A percentile compares a stretch with the other conserved stretches of the same genome.
Conservation (phyloP, 306 rosid genomes). For the Ziziphus jujuba region DNA sequence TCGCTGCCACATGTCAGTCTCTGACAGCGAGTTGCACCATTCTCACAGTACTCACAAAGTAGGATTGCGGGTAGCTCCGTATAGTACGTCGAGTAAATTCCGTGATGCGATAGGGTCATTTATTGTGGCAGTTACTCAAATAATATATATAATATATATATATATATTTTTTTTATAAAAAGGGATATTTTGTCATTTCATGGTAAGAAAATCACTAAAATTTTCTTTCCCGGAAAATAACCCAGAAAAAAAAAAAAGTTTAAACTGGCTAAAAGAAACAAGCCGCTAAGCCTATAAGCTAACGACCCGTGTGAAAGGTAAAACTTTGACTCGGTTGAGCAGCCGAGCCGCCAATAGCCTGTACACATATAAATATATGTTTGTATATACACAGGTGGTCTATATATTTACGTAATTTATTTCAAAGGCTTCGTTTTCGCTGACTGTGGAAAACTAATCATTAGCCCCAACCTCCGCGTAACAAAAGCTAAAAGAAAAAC, state of each 20-base stretch:
- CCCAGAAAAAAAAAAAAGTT: neutral
- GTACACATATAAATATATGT: neutral
- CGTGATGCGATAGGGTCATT: constrained; percentile 38
- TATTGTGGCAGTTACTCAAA: constrained; percentile 24
- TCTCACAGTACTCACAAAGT: constrained; percentile 45
- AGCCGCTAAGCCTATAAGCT: constrained; percentile 7
- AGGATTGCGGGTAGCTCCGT: constrained; percentile 45
- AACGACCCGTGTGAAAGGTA: neutral
- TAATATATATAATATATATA: constrained; percentile 1
- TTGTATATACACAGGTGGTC: neutral
- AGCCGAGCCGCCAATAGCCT: constrained; percentile 43
- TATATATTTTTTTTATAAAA: constrained; percentile 4
- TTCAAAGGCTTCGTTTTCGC: constrained; percentile 41
- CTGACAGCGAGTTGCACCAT: constrained; percentile 17
- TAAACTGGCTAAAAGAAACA: neutral
- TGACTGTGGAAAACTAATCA: constrained; percentile 55
- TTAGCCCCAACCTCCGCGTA: constrained; percentile 63
- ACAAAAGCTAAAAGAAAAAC: constrained; percentile 44
- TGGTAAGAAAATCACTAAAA: neutral
- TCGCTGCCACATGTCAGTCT: neutral
- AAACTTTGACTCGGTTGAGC: constrained; percentile 26
- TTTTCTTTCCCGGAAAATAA: neutral
- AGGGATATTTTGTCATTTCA: constrained; percentile 46
- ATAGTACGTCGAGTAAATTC: constrained; percentile 28
- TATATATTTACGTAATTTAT: constrained; percentile 7